Conservation (phyloP, 768 basidiomycete genomes). For the Amylocystis lapponica region DNA sequence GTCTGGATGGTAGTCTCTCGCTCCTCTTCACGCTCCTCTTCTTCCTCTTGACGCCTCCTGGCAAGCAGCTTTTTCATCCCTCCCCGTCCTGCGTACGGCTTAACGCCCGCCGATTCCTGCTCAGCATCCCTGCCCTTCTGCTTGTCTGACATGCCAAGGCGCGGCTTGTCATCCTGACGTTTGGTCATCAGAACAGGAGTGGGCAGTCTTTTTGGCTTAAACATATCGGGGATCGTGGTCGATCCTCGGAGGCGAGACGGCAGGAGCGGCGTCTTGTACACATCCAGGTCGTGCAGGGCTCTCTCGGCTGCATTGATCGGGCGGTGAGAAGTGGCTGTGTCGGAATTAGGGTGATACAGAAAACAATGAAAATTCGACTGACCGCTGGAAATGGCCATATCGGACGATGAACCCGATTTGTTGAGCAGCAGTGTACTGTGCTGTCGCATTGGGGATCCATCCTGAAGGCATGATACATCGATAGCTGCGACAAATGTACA, state of each 20-base stretch:
- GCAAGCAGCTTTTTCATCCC: constrained; percentile 75
- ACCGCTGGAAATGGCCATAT: neutral
- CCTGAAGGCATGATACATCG: neutral
- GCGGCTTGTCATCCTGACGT: constrained; percentile 48
- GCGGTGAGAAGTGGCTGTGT: constrained; percentile 12
- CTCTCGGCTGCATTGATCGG: constrained; percentile 53
- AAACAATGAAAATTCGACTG: too few relatives aligned
- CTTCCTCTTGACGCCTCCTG: constrained; percentile 51
- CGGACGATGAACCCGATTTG: constrained; percentile 6
- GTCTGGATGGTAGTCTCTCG: constrained; percentile 23
- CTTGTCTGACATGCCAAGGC: constrained; percentile 36
- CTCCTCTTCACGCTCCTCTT: constrained; percentile 37
- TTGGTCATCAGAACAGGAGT: constrained; percentile 54
- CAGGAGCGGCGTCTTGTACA: constrained; percentile 74
- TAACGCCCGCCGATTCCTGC: constrained; percentile 39
- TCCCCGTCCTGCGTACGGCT: constrained; percentile 73
- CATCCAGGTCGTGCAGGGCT: constrained; percentile 65
- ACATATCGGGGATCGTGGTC: constrained; percentile 52
- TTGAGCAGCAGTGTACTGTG: constrained; percentile 9
- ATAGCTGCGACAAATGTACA: neutral
- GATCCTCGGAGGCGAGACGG: constrained; percentile 52
- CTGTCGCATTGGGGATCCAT: constrained; percentile 12
- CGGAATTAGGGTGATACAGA: neutral
- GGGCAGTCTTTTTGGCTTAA: constrained; percentile 45
- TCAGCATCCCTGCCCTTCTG: constrained; percentile 30